Base-by-base conservation (phyloP, 2,329 filamentous ascomycete species). In the Neonectria neomacrospora region DNA sequence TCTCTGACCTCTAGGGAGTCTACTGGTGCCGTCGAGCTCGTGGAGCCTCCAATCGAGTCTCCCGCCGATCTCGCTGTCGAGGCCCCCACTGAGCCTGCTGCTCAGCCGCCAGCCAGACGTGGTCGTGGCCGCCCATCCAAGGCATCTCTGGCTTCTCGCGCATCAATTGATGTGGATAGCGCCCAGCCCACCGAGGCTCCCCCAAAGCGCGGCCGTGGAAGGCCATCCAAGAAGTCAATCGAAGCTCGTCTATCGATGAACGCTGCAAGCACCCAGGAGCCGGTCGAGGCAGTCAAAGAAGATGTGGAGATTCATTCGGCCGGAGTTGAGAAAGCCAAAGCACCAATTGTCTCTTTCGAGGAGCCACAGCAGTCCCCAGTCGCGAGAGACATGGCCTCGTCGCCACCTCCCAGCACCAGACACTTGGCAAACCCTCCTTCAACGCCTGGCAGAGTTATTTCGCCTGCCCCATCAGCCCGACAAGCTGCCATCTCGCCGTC, bases 401-500 rank as follows among this genome's bases (percentile, higher is more conserved):
- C 72, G 26, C 68, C 68, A 34, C 66, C 68, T 28, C 61, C 63
- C 8, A 66, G 54, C 14, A 53, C 64, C 7, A 50, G 60, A 26
- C 67, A 68, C 28, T 52, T 73, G 11, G 60, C 58, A 5, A 73
- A 77, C 47, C 71, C 76, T 9, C 81, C 82, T 2, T 73, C 82
- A 3, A 85, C 85, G 0, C 83, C 85, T 3, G 75, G 75, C 20
- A 69, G 79, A 39, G 67, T 73, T 41, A 73, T 78, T 23, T 83
- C 82, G 1, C 81, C 85, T 1, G 81, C 81, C 0, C 79, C 81
- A 1, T 81, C 82, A 5, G 83, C 85, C 11, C 83, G 81, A 58
- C 86, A 88, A 65, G 76, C 86, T 12, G 86, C 79, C 1, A 69
- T 86, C 6, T 88, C 87, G 0, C 89, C 88, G 0, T 91, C 90